Percentiles rank a stretch among this genome's conserved stretches.
phyloP scores from a whole-genome alignment of 805 yeast genomes.

The Starmera amethionina region DNA sequence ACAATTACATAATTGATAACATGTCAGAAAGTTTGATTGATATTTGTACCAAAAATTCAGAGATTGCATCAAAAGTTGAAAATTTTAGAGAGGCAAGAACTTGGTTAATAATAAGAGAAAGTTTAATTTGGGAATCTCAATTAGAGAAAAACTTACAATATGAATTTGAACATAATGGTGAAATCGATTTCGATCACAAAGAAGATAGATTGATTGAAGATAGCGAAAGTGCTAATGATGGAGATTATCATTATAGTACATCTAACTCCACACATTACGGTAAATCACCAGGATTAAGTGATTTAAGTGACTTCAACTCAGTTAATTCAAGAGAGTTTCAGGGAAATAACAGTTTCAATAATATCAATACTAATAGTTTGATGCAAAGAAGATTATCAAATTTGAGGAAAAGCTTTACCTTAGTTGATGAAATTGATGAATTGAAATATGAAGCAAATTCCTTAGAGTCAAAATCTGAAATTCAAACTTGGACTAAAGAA shows the following conservation, averaged over 20 bases:
- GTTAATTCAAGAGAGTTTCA: background rate
- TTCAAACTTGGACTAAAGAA: too few relatives aligned
- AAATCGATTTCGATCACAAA: background rate
- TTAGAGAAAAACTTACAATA: slow-evolving; percentile 4
- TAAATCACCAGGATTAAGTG: slow-evolving; percentile 18
- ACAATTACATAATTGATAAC: slow-evolving; percentile 35
- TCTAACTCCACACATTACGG: slow-evolving; percentile 19
- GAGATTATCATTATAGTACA: slow-evolving; percentile 12
- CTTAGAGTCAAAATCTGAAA: too few relatives aligned
- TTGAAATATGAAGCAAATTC: too few relatives aligned
- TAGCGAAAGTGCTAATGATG: slow-evolving; percentile 9
- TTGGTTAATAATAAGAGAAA: slow-evolving; percentile 49
- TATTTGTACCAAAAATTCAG: slow-evolving; percentile 45
- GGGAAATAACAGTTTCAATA: too few relatives aligned
- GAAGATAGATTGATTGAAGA: slow-evolving; percentile 2
- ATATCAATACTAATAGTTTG: too few relatives aligned
- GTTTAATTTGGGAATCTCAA: slow-evolving; percentile 27
- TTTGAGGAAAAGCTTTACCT: background rate
- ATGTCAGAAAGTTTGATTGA: slow-evolving; percentile 38
- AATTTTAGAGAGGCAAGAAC: slow-evolving; percentile 48
- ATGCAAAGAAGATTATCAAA: slow-evolving; percentile 4
- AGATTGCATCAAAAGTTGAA: slow-evolving; percentile 41
- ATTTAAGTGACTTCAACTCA: slow-evolving; percentile 15
- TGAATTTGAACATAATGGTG: background rate
- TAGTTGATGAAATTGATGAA: background rate